phyloP scores from a whole-genome alignment of 169 alveolate genomes.

The Sarcocystis neurona region DNA sequence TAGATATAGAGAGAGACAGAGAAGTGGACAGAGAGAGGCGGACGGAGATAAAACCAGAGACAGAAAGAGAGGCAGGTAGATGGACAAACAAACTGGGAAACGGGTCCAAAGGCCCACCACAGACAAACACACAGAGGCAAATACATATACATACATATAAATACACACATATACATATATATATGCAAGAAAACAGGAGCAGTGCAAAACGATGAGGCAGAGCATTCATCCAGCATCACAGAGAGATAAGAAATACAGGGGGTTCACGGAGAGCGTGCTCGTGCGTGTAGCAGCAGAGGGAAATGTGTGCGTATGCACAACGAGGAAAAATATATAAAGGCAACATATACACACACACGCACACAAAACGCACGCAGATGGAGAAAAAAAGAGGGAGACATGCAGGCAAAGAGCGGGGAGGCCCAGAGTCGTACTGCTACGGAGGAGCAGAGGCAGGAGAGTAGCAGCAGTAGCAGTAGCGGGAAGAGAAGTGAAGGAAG shows the following conservation, averaged over 20 bases:
- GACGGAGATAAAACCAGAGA: too few species aligned
- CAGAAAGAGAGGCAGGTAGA: background rate
- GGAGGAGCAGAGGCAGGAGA: too few species aligned
- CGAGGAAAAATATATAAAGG: background rate
- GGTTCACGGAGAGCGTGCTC: too few species aligned
- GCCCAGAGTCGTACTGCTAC: too few species aligned
- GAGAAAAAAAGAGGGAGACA: background rate
- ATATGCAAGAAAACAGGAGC: background rate
- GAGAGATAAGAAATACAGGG: too few species aligned
- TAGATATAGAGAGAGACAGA: background rate
- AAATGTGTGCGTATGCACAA: background rate
- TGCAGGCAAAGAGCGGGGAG: too few species aligned
- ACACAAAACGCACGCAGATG: background rate
- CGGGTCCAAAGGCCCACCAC: background rate
- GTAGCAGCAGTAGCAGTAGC: too few species aligned
- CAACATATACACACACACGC: background rate
- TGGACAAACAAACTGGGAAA: background rate
- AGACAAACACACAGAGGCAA: constrained; percentile 6
- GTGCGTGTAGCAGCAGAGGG: too few species aligned
- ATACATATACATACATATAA: background rate
- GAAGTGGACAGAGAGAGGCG: too few species aligned
- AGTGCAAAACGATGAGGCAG: too few species aligned
- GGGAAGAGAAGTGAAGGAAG: too few species aligned
- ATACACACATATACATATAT: background rate
- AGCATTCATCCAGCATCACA: too few species aligned